A percentile compares a stretch with the other conserved stretches of the same genome.
Conservation (phyloP, 1,284 basidiomycete genomes). For the Pseudozyma tsukubaensis region DNA sequence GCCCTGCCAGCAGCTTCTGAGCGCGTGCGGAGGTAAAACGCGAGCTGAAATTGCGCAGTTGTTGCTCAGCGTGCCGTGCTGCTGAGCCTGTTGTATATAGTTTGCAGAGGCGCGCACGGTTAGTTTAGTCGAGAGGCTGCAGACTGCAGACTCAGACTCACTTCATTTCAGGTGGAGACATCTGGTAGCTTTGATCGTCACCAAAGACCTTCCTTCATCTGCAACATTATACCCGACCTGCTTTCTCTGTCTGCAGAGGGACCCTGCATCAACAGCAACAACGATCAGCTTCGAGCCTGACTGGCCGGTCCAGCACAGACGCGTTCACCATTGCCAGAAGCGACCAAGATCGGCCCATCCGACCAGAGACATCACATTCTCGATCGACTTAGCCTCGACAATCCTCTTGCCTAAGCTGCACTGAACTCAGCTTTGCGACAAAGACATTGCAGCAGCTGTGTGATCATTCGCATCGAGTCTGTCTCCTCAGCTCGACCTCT, state of each 20-base stretch:
- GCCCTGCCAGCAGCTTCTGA: not conserved
- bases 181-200: too few species aligned
- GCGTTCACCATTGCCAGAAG: not conserved
- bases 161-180: not conserved
- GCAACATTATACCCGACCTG: conserved; percentile 3
- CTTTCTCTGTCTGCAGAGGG: not conserved
- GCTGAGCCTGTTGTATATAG: not conserved
- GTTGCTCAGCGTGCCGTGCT: too few species aligned
- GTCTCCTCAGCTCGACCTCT: too few species aligned
- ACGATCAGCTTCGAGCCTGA: not conserved
- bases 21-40: too few species aligned
- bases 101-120: conserved; percentile 3
- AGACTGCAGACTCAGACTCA: too few species aligned
- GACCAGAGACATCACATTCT: not conserved
- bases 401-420: too few species aligned
- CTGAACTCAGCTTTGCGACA: too few species aligned
- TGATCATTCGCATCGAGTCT: too few species aligned
- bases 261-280: not conserved
- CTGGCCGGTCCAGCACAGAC: not conserved
- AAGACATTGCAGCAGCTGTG: too few species aligned
- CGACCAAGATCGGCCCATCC: not conserved
- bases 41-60: not conserved
- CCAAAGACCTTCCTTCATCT: conserved; percentile 4
- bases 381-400: not conserved
- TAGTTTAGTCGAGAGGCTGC: too few species aligned